These are phyloP conservation scores for Mucor circinelloides DNA, from an alignment of 371 early-diverging fungal genomes.

Conservation along the genomic window DNA sequence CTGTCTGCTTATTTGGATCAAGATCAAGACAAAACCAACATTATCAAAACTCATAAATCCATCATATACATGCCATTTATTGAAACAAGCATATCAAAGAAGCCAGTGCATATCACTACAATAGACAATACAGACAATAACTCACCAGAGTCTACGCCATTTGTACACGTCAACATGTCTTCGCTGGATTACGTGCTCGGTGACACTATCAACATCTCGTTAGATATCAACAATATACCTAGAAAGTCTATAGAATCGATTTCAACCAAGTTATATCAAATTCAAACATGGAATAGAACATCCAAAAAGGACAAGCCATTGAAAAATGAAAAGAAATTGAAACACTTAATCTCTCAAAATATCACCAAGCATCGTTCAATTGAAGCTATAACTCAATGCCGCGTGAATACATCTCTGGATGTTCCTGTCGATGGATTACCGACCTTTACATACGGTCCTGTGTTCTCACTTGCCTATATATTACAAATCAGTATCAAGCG, in stretches of 20 bases:
- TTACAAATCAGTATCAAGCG: conserved; percentile 7
- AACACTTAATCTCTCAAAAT: neutral
- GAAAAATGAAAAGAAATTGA: neutral
- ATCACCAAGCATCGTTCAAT: neutral
- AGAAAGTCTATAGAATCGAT: conserved; percentile 3
- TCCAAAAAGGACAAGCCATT: neutral
- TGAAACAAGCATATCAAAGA: conserved; percentile 19
- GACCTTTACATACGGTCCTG: conserved; percentile 14
- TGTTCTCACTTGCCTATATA: conserved; percentile 12
- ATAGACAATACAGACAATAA: neutral
- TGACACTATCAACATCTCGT: neutral
- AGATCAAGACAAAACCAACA: neutral
- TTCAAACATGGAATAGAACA: conserved; percentile 13
- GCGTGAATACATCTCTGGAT: neutral
- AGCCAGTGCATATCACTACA: neutral
- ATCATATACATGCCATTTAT: conserved; percentile 20
- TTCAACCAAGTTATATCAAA: conserved; percentile 4
- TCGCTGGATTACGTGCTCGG: conserved; percentile 18
- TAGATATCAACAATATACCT: neutral
- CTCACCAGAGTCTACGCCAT: neutral
- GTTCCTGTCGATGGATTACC: conserved; percentile 8
- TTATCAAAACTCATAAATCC: neutral
- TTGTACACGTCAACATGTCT: neutral
- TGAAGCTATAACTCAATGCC: neutral
- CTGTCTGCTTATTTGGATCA: conserved; percentile 20